Evolutionary conservation across 2,329 filamentous ascomycete species (phyloP).

Genomic region (Aotearoamyces nothofagi): DNA sequence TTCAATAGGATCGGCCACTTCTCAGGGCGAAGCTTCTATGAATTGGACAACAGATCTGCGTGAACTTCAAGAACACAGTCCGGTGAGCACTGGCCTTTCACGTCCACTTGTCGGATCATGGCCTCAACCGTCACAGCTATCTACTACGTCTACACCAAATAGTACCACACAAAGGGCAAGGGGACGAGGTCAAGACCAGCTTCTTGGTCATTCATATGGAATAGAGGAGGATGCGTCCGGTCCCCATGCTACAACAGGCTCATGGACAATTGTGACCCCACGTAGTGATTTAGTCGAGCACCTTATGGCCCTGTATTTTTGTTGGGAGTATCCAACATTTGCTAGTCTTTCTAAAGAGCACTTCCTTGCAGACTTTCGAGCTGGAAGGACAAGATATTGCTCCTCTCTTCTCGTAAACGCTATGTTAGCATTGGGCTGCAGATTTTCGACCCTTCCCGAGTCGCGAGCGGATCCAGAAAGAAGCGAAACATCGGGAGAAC

Average conservation of each 20-base stretch:
- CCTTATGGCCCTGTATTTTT: slow-evolving; percentile 52
- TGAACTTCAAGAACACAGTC: not conserved
- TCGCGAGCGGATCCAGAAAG: slow-evolving; percentile 44
- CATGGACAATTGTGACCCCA: slow-evolving; percentile 44
- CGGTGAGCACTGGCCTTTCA: not conserved
- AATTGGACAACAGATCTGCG: not conserved
- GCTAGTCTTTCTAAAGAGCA: slow-evolving; percentile 43
- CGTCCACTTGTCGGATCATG: not conserved
- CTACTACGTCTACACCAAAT: too few relatives aligned
- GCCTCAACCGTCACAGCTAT: not conserved
- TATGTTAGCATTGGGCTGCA: slow-evolving; percentile 38
- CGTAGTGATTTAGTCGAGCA: slow-evolving; percentile 46
- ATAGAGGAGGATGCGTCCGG: slow-evolving; percentile 1
- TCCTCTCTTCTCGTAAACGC: slow-evolving; percentile 25
- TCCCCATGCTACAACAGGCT: not conserved
- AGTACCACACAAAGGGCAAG: not conserved
- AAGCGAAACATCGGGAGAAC: slow-evolving; percentile 54
- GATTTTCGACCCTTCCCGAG: slow-evolving; percentile 51
- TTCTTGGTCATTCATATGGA: not conserved
- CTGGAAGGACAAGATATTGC: slow-evolving; percentile 5
- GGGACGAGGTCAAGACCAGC: not conserved
- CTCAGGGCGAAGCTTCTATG: not conserved
- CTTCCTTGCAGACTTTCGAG: slow-evolving; percentile 13
- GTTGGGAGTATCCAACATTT: slow-evolving; percentile 63
- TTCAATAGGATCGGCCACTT: not conserved